A percentile compares a stretch with the other conserved stretches of the same genome.
These are phyloP conservation scores for Silene vulgaris DNA, from an alignment of 179 eudicot species.

Conservation along the genomic window DNA sequence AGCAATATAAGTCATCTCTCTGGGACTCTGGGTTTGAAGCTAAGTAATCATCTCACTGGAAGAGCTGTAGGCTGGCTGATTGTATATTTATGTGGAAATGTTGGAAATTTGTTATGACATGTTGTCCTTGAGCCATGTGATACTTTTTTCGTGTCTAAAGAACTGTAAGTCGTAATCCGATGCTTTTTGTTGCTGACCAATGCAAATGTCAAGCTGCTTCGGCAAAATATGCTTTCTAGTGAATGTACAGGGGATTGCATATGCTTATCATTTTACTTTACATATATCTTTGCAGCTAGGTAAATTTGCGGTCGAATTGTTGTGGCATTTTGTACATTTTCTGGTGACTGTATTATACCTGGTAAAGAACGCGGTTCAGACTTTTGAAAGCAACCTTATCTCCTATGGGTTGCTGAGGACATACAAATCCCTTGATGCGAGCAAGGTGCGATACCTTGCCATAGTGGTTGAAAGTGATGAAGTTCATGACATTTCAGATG, in stretches of 20 bases:
- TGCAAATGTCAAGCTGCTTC: not conserved
- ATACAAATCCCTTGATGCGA: slow-evolving; percentile 45
- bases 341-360: slow-evolving; percentile 46
- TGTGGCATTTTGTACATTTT: slow-evolving; percentile 58
- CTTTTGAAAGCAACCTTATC: slow-evolving; percentile 59
- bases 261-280: not conserved
- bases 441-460: slow-evolving; percentile 63
- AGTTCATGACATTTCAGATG: slow-evolving; percentile 48
- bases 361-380: slow-evolving; percentile 24
- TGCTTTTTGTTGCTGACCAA: not conserved
- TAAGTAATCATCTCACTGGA: not conserved
- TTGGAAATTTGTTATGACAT: too few relatives aligned
- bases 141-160: too few relatives aligned
- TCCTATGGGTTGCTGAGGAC: slow-evolving; percentile 39
- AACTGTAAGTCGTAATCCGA: not conserved
- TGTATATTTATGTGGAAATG: not conserved
- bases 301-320: slow-evolving; percentile 32
- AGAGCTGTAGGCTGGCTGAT: not conserved
- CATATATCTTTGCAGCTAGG: slow-evolving; percentile 43
- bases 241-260: not conserved
- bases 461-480: slow-evolving; percentile 81
- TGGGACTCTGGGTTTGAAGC: not conserved
- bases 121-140: too few relatives aligned
- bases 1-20: not conserved
- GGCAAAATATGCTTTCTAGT: not conserved